Base-by-base conservation (phyloP, 306 rosid species). In the Rosa rugosa region DNA sequence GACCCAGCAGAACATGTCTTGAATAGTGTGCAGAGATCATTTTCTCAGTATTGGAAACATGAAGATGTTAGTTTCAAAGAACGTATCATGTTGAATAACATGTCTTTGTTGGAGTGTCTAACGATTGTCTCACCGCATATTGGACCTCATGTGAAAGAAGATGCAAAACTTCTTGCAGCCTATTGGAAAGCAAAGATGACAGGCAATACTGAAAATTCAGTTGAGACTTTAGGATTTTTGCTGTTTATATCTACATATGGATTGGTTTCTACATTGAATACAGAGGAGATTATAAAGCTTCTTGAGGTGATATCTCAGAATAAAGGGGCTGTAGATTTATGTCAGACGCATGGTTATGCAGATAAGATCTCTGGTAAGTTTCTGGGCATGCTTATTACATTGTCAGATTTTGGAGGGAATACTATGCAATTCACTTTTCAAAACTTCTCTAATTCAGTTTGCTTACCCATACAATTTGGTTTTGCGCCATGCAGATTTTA, bases 1-100 rank as follows among this genome's bases (percentile, higher is more conserved):
- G 81, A 84, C 70, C 89, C 89, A 44, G 84, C 91, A 77, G 75
- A 82, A 78, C 74, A 80, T 80, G 87, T 84, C 41, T 71, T 85
- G 89, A 83, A 76, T 70, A 27, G 75, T 4, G 78, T 89, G 47
- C 77, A 27, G 73, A 73, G 42, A 17, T 76, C 75, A 70, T 57
- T 80, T 73, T 14, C 65, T 73, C 78, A 70, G 20, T 78, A 65
- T 11, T 34, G 78, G 71, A 46, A 17, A 62, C 75, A 75, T 22
- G 73, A 44, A 76, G 57, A 51, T 51, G 57, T 51, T 51, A 73
- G 70, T 38, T 49, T 56, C 6, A 75, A 74, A 46, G 77, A 76
- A 70, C 27, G 49, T 73, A 46, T 65, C 75, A 70, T 69, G 70
- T 60, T 3, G 51, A 34, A 65, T 34, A 79, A 72, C 77, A 73